A percentile compares a stretch with the other conserved stretches of the same genome.
These are phyloP conservation scores for Brettanomyces naardenensis DNA, from an alignment of 805 yeast genomes.

Conservation along the genomic window DNA sequence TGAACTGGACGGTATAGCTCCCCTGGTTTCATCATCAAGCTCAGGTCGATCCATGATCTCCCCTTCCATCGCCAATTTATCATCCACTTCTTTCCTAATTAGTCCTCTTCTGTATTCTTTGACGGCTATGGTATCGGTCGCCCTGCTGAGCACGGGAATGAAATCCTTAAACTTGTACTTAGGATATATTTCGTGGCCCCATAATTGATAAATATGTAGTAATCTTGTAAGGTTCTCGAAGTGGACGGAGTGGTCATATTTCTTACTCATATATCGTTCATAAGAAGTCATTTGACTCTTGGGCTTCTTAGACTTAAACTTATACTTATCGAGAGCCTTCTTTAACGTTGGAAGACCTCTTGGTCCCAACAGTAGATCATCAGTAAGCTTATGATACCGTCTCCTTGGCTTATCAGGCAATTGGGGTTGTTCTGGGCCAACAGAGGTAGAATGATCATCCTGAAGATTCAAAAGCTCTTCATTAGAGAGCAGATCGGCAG, in stretches of 20 bases:
- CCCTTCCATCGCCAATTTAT: background rate
- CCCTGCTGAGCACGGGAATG: constrained; percentile 40
- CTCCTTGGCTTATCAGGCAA: constrained; percentile 16
- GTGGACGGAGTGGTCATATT: constrained; percentile 32
- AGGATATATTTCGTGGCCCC: constrained; percentile 75
- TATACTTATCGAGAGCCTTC: constrained; percentile 26
- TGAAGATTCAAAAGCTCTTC: constrained; percentile 23
- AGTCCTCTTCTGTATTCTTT: constrained; percentile 33
- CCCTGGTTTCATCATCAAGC: background rate
- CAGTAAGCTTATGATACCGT: constrained; percentile 39
- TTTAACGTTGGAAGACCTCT: constrained; percentile 53
- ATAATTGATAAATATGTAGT: constrained; percentile 53
- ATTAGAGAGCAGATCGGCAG: constrained; percentile 16
- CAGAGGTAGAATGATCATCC: constrained; percentile 6
- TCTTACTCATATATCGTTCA: constrained; percentile 10
- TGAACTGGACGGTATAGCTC: background rate
- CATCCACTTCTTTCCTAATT: constrained; percentile 30
- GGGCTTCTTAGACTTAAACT: constrained; percentile 11
- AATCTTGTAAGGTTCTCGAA: constrained; percentile 41
- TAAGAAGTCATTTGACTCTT: constrained; percentile 19
- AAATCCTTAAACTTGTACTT: constrained; percentile 74
- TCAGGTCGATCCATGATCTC: constrained; percentile 1
- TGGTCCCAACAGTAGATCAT: constrained; percentile 39
- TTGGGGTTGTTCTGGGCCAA: constrained; percentile 1
- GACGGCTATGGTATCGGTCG: constrained; percentile 36